Evolutionary conservation across 305 asterid species (phyloP), one percentile per base, ranked within the genome.

Genomic region (Solanum aculeatissimum): DNA sequence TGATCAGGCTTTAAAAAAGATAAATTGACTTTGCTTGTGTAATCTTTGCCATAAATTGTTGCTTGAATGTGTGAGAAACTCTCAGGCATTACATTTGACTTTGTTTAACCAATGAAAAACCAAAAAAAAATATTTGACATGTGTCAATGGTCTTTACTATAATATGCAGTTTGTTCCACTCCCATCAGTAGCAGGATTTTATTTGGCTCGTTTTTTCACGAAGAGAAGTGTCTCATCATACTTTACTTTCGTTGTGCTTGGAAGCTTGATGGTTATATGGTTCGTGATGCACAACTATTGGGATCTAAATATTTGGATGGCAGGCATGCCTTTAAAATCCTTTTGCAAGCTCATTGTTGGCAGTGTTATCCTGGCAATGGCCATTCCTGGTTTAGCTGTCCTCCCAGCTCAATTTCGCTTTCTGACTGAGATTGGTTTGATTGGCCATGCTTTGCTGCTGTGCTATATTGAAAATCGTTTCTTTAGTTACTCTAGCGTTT

Each of bases 221-320:
- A 95, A 92, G 92, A 97, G 93, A 91, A 97, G 98, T 86, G 75
- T 94, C 84, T 85, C 94, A 51, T 95, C 99, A 49, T 97, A 97
- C 92, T 92, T 93, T 83, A 94, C 95, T 66, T 97, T 95, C 83
- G 97, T 95, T 87, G 93, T 91, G 84, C 93, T 97, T 72, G 98
- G 98, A 87, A 93, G 99, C 91, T 89, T 97, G 88, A 93, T 97
- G 98, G 97, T 94, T 74, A 90, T 91, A 71, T 97, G 99, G 99
- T 97, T 97, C 86, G 95, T 95, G 90, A 91, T 93, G 95, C 98
- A 95, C 89, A 95, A 95, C 89, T 97, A 94, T 87, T 95, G 99
- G 99, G 98, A 92, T 88, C 97, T 97, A 63, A 95, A 95, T 86
- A 97, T 97, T 88, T 97, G 99, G 99, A 91, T 95, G 90, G 95